Evolutionary conservation across 2,329 filamentous ascomycete species (phyloP).

Genomic region (Aspergillus sp.): DNA sequence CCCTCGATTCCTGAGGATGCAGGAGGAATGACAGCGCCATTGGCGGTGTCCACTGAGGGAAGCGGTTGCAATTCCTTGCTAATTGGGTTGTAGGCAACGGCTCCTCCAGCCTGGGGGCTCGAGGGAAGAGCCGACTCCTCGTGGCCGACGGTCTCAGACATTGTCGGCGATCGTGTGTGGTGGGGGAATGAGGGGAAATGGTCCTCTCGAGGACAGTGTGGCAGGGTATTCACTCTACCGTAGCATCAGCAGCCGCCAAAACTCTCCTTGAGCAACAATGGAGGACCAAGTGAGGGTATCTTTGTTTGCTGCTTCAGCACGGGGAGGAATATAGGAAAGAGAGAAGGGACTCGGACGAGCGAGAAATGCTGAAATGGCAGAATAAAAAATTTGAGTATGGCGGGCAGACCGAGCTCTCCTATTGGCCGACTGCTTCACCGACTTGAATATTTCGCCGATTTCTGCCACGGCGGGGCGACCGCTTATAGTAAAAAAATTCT

Average conservation of each 20-base stretch:
- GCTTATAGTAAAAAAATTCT: constrained; percentile 17
- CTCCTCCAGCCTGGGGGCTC: constrained; percentile 42
- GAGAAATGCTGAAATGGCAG: constrained; percentile 19
- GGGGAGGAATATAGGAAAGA: constrained; percentile 26
- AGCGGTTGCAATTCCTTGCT: constrained; percentile 32
- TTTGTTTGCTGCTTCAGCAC: constrained; percentile 30
- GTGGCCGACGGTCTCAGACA: constrained; percentile 33
- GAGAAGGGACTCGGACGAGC: constrained; percentile 17
- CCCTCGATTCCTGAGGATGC: constrained; percentile 61
- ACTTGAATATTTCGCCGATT: constrained; percentile 16
- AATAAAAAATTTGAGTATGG: constrained; percentile 29
- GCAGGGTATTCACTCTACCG: constrained; percentile 35
- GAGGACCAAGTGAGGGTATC: constrained; percentile 15
- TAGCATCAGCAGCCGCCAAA: constrained; percentile 39
- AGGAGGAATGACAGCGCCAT: constrained; percentile 50
- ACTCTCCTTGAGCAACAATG: constrained; percentile 19
- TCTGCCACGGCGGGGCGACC: constrained; percentile 20
- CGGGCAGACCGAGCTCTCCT: constrained; percentile 18
- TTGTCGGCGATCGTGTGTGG: constrained; percentile 24
- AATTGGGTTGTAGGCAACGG: constrained; percentile 37
- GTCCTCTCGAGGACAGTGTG: constrained; percentile 42
- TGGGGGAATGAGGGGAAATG: constrained; percentile 23
- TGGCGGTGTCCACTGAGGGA: constrained; percentile 30
- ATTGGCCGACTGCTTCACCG: constrained; percentile 26
- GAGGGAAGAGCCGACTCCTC: constrained; percentile 35